Percentiles rank a stretch among this genome's conserved stretches.
Evolutionary conservation across 768 basidiomycete species (phyloP).

Genomic region (Boletus insuetus): DNA sequence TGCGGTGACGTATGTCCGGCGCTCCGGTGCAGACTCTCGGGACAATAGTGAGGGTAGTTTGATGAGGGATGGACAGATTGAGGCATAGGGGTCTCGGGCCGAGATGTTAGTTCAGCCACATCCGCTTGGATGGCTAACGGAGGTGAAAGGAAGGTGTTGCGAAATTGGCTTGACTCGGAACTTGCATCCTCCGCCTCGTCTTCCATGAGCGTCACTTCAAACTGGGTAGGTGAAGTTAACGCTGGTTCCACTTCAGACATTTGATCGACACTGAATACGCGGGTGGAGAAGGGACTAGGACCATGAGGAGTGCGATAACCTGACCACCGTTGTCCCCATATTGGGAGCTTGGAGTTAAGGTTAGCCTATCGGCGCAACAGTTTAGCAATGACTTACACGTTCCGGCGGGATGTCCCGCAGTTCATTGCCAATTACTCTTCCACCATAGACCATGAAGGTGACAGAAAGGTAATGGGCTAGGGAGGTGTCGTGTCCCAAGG

Average conservation of each 20-base stretch:
- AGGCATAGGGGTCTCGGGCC: neutral
- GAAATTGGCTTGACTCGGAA: conserved; percentile 13
- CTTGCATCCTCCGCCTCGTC: conserved; percentile 16
- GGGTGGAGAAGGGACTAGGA: conserved; percentile 26
- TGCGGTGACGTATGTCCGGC: neutral
- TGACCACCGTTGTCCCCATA: conserved; percentile 34
- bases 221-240: conserved; percentile 23
- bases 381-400: conserved; percentile 20
- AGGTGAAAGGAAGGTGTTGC: conserved; percentile 9
- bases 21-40: neutral
- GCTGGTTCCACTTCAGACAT: conserved; percentile 22
- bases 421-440: conserved; percentile 31
- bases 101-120: neutral
- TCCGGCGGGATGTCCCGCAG: conserved; percentile 30
- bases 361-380: conserved; percentile 5
- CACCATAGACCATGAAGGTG: conserved; percentile 24
- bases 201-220: conserved; percentile 13
- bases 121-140: conserved; percentile 4
- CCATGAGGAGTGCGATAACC: conserved; percentile 21
- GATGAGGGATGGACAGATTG: neutral
- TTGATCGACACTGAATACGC: conserved; percentile 15
- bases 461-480: conserved; percentile 16
- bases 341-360: conserved; percentile 21
- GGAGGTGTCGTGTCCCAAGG: conserved; percentile 14
- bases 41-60: neutral